A percentile compares a stretch with the other conserved stretches of the same genome.
Conservation (phyloP, 148 eudicot species). For the Linanthus parryae region DNA sequence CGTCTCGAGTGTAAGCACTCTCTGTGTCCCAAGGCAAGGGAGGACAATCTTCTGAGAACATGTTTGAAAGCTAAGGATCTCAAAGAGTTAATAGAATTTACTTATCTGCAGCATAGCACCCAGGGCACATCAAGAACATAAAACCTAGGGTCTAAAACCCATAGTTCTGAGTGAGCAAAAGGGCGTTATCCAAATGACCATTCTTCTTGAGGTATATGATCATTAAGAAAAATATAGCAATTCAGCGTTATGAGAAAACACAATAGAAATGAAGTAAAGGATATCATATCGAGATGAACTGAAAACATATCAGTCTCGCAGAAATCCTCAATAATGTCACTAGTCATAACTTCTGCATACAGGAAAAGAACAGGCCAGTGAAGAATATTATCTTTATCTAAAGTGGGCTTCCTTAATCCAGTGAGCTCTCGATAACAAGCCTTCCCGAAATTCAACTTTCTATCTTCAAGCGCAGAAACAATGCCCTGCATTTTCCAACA, state of each 20-base stretch:
- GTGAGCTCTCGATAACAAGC: conserved; percentile 71
- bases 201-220: neutral
- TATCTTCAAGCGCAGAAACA: conserved; percentile 58
- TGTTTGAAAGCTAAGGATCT: conserved; percentile 79
- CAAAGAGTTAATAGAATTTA: neutral
- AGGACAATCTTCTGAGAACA: conserved; percentile 69
- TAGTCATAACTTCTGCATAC: conserved; percentile 94
- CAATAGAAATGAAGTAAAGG: conserved; percentile 27
- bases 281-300: conserved; percentile 82
- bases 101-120: too few relatives aligned
- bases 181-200: neutral
- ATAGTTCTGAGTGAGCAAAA: neutral
- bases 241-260: neutral
- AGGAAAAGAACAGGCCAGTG: conserved; percentile 94
- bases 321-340: conserved; percentile 95
- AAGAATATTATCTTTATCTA: conserved; percentile 73
- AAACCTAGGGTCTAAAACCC: neutral
- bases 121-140: neutral
- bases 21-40: conserved; percentile 89
- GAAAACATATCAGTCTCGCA: conserved; percentile 95
- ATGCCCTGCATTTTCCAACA: conserved; percentile 40
- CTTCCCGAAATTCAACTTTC: conserved; percentile 68
- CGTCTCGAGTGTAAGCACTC: conserved; percentile 72
- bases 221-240: neutral
- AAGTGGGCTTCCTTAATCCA: conserved; percentile 65